These are phyloP conservation scores for Lecanicillium sp. DNA, from an alignment of 2,329 filamentous ascomycete genomes.

Conservation along the genomic window DNA sequence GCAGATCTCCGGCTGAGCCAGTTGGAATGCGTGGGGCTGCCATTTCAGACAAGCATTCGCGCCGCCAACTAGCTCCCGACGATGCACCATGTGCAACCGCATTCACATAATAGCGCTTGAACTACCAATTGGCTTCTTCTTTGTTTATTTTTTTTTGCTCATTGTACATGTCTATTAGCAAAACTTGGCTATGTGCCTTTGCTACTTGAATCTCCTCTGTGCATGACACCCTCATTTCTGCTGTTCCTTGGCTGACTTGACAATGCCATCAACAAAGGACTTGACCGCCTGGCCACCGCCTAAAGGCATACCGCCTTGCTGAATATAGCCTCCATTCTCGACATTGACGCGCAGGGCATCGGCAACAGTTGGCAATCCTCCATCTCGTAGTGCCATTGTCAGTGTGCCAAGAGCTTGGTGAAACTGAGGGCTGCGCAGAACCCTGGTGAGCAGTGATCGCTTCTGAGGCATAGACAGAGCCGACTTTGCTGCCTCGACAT, in stretches of 20 bases:
- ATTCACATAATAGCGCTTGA: not conserved
- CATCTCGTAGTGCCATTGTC: conserved; percentile 82
- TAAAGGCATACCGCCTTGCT: conserved; percentile 72
- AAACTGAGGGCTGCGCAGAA: conserved; percentile 86
- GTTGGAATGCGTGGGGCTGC: conserved; percentile 8
- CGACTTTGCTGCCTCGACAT: conserved; percentile 65
- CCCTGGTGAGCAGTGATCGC: conserved; percentile 70
- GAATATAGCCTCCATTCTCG: conserved; percentile 76
- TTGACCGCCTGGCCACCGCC: conserved; percentile 85
- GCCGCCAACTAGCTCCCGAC: not conserved
- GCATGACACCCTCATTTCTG: conserved; percentile 15
- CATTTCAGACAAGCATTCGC: not conserved
- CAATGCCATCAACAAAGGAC: conserved; percentile 85
- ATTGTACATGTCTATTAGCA: not conserved
- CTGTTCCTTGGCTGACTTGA: conserved; percentile 64
- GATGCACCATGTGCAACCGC: not conserved
- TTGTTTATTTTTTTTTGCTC: not conserved
- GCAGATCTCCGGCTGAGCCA: not conserved
- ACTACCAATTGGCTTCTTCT: not conserved
- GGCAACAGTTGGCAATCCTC: conserved; percentile 81
- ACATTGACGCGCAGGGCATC: conserved; percentile 79
- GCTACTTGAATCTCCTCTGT: too few species aligned
- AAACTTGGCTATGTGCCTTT: not conserved
- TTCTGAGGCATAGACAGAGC: conserved; percentile 72
- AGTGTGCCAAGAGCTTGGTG: conserved; percentile 78